Percentiles rank a stretch among this genome's conserved stretches.
These are phyloP conservation scores for Pleodorina starrii DNA, from an alignment of 139 green algal genomes.

Conservation along the genomic window DNA sequence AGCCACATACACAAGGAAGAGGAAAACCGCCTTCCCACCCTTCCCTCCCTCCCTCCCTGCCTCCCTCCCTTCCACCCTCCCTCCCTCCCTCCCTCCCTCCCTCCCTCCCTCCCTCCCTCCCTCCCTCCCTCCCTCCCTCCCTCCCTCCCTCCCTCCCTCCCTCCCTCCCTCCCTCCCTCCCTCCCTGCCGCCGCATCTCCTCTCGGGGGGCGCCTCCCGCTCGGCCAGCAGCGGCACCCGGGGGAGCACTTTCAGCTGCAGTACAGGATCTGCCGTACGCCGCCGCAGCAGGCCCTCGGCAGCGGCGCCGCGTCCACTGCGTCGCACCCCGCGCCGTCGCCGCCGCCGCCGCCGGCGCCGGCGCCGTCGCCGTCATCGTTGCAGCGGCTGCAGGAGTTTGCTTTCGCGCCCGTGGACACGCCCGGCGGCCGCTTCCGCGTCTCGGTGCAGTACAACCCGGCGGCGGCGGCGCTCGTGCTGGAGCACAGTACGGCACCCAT, in stretches of 20 bases:
- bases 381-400: slow-evolving; percentile 52
- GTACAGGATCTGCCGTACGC: neutral
- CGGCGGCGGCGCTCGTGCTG: slow-evolving; percentile 63
- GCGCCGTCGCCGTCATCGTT: neutral
- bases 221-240: neutral
- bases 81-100: neutral
- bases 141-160: neutral
- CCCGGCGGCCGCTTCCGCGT: slow-evolving; percentile 66
- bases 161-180: neutral
- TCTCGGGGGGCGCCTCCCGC: neutral
- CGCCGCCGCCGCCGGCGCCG: neutral
- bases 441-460: slow-evolving; percentile 70
- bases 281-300: neutral
- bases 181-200: neutral
- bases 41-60: no score
- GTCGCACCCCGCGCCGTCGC: neutral
- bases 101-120: neutral
- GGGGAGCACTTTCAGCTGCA: slow-evolving; percentile 23
- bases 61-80: no score
- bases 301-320: no score
- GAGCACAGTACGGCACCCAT: slow-evolving; percentile 42
- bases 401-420: slow-evolving; percentile 77
- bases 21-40: no score
- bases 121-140: neutral
- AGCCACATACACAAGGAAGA: no score